These are phyloP conservation scores for Penicillium sp. DNA, from an alignment of 2,329 filamentous ascomycete genomes.

Conservation along the genomic window DNA sequence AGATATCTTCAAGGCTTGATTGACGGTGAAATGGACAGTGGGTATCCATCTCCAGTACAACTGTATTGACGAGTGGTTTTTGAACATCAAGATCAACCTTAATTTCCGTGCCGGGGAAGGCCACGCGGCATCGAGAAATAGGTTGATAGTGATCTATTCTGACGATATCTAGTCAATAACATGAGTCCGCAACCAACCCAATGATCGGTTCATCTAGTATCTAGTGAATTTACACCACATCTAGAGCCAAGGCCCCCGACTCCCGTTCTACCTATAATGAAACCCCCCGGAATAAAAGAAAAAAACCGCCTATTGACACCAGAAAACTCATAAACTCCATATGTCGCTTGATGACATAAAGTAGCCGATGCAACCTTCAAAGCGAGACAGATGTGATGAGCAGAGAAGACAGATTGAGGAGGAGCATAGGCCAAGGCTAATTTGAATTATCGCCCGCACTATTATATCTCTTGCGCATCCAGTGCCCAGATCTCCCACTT, in stretches of 20 bases:
- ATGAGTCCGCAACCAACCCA: background rate
- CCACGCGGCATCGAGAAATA: background rate
- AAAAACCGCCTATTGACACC: background rate
- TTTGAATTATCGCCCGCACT: no score
- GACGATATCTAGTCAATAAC: background rate
- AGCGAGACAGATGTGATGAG: background rate
- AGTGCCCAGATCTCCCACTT: slow-evolving; percentile 49
- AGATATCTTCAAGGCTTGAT: no score
- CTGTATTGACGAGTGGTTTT: background rate
- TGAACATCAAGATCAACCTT: background rate
- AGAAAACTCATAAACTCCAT: background rate
- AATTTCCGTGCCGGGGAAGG: background rate
- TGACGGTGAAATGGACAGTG: no score
- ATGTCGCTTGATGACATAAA: background rate
- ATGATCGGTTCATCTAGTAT: background rate
- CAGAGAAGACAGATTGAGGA: background rate
- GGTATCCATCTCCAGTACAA: background rate
- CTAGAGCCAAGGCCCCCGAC: background rate
- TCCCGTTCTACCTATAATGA: background rate
- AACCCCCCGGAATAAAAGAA: background rate
- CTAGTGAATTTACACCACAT: background rate
- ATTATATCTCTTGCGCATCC: slow-evolving; percentile 41
- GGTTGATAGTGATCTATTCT: background rate
- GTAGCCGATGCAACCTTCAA: background rate
- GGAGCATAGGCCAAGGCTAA: background rate